phyloP scores from a whole-genome alignment of 176 grass and related monocot genomes.

The Guadua angustifolia region DNA sequence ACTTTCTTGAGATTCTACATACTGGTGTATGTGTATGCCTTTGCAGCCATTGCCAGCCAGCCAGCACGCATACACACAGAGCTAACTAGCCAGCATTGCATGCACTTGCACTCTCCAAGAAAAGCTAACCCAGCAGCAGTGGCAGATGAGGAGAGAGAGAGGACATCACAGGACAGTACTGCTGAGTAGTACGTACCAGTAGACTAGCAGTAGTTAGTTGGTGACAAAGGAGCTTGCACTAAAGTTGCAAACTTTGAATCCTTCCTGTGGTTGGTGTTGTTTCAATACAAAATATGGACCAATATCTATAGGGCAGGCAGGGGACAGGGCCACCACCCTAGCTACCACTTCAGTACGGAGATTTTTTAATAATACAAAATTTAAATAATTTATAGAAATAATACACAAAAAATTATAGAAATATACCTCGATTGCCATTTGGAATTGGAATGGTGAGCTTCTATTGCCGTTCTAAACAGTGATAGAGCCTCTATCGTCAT shows the following conservation, averaged over 20 bases:
- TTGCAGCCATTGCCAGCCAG: background rate
- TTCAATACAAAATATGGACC: constrained; percentile 41
- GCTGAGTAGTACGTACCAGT: background rate
- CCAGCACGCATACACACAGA: constrained; percentile 32
- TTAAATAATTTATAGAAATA: too few species aligned
- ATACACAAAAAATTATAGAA: too few species aligned
- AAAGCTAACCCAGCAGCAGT: constrained; percentile 29
- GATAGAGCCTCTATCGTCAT: too few species aligned
- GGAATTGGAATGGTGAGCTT: too few species aligned
- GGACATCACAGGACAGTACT: constrained; percentile 1
- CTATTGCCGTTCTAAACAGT: too few species aligned
- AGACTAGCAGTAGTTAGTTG: background rate
- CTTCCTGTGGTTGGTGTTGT: constrained; percentile 34
- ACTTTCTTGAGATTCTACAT: constrained; percentile 50
- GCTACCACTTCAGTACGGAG: background rate
- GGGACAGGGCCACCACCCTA: constrained; percentile 6
- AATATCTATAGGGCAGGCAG: constrained; percentile 31
- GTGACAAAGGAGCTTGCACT: constrained; percentile 23
- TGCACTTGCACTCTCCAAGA: constrained; percentile 41
- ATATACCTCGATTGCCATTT: too few species aligned
- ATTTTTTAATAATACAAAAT: too few species aligned
- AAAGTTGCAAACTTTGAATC: constrained; percentile 35
- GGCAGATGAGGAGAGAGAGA: background rate
- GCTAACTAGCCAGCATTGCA: background rate
- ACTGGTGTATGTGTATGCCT: background rate